These are phyloP conservation scores for Salvia miltiorrhiza DNA, from an alignment of 257 asterid genomes.

Conservation along the genomic window DNA sequence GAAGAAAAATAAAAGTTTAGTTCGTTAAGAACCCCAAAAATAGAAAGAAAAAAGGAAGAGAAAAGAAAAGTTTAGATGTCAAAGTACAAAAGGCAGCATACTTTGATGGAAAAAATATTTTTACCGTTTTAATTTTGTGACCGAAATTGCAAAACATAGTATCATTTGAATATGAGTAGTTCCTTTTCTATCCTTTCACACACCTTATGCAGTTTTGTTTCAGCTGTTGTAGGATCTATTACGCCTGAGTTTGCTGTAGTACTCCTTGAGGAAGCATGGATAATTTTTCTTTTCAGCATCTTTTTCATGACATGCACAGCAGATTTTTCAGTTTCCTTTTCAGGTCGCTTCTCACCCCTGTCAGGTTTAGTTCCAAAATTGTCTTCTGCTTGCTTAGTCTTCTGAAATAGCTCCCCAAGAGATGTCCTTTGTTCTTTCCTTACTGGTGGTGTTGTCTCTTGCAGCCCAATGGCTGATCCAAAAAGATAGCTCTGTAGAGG, in stretches of 20 bases:
- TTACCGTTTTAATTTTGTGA: neutral
- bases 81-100: neutral
- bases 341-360: conserved; percentile 48
- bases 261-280: conserved; percentile 44
- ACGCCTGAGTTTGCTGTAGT: conserved; percentile 35
- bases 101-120: neutral
- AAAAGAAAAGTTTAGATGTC: neutral
- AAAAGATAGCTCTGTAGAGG: conserved; percentile 87
- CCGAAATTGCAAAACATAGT: neutral
- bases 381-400: conserved; percentile 65
- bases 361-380: conserved; percentile 42
- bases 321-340: conserved; percentile 64
- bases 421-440: conserved; percentile 75
- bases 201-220: conserved; percentile 69
- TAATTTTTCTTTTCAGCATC: conserved; percentile 53
- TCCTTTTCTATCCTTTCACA: neutral
- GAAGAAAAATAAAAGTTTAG: neutral
- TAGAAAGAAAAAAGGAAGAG: neutral
- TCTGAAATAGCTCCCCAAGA: conserved; percentile 93
- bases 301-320: conserved; percentile 66
- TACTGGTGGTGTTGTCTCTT: conserved; percentile 41
- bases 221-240: conserved; percentile 54
- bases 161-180: neutral
- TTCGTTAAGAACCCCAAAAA: neutral
- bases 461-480: conserved; percentile 63